Percentiles rank a stretch among this genome's conserved stretches.
These are phyloP conservation scores for Yamadazyma phyllophila DNA, from an alignment of 805 yeast genomes.

Conservation along the genomic window DNA sequence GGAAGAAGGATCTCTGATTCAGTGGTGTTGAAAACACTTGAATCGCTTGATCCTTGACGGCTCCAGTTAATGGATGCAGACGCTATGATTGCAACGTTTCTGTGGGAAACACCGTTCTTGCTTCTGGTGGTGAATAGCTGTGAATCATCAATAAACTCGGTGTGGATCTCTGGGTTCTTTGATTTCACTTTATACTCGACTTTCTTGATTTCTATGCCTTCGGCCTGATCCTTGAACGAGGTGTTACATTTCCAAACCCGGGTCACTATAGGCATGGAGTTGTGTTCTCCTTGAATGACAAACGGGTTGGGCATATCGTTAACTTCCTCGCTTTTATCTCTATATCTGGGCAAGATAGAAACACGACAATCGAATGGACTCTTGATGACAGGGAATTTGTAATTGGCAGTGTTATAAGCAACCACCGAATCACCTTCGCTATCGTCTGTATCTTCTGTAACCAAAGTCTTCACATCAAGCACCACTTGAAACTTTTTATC, in stretches of 20 bases:
- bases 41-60: constrained; percentile 18
- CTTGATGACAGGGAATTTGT: constrained; percentile 22
- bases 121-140: constrained; percentile 35
- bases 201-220: constrained; percentile 3
- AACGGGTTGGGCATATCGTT: constrained; percentile 41
- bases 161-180: constrained; percentile 25
- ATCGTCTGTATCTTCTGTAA: constrained; percentile 18
- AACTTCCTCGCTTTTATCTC: constrained; percentile 15
- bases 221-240: constrained; percentile 5
- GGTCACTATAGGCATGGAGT: constrained; percentile 29
- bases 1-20: constrained; percentile 58
- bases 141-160: constrained; percentile 14
- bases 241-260: constrained; percentile 30
- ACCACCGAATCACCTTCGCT: constrained; percentile 13
- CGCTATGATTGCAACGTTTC: constrained; percentile 33
- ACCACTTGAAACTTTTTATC: constrained; percentile 9
- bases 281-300: constrained; percentile 21
- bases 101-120: constrained; percentile 36
- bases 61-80: constrained; percentile 31
- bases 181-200: constrained; percentile 19
- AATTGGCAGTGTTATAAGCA: constrained; percentile 23
- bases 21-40: constrained; percentile 30
- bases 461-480: constrained; percentile 25
- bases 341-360: constrained; percentile 25
- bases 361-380: constrained; percentile 23